These are phyloP conservation scores for Diospyros kaki DNA, from an alignment of 148 eudicot genomes.

Conservation along the genomic window DNA sequence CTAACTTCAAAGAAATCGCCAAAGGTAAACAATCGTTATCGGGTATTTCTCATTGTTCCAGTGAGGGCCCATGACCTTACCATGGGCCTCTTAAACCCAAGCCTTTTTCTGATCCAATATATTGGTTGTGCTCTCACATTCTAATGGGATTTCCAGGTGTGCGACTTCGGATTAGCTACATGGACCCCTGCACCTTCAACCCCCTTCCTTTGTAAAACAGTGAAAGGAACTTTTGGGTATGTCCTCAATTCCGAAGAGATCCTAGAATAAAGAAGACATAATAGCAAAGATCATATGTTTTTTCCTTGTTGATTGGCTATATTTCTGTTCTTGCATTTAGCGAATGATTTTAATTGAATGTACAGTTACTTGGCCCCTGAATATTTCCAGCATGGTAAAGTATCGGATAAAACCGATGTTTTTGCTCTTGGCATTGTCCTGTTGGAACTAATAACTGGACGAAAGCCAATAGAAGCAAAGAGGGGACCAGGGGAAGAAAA, in stretches of 20 bases:
- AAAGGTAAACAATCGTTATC: conserved; percentile 42
- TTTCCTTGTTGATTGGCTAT: not conserved
- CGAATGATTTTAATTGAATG: conserved; percentile 11
- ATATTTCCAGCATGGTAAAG: conserved; percentile 96
- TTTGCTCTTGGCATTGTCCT: conserved; percentile 95
- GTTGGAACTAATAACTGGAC: conserved; percentile 78
- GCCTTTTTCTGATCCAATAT: not conserved
- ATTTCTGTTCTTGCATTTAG: conserved; percentile 1
- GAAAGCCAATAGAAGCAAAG: conserved; percentile 80
- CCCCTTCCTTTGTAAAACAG: conserved; percentile 98
- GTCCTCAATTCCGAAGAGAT: conserved; percentile 12
- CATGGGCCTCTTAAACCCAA: not conserved
- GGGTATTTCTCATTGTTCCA: not conserved
- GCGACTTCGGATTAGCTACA: conserved; percentile 96
- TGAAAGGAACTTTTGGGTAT: conserved; percentile 99
- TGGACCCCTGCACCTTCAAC: conserved; percentile 96
- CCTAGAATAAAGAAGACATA: not conserved
- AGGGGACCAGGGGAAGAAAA: conserved; percentile 92
- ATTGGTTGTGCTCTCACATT: not conserved
- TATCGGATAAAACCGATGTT: conserved; percentile 92
- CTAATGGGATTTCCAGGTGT: conserved; percentile 48
- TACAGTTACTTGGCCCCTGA: conserved; percentile 95
- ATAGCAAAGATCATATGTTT: not conserved
- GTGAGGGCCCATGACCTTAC: not conserved
- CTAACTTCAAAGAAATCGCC: conserved; percentile 80